Evolutionary conservation across 2,329 filamentous ascomycete species (phyloP).

Genomic region (Talaromyces sp.): DNA sequence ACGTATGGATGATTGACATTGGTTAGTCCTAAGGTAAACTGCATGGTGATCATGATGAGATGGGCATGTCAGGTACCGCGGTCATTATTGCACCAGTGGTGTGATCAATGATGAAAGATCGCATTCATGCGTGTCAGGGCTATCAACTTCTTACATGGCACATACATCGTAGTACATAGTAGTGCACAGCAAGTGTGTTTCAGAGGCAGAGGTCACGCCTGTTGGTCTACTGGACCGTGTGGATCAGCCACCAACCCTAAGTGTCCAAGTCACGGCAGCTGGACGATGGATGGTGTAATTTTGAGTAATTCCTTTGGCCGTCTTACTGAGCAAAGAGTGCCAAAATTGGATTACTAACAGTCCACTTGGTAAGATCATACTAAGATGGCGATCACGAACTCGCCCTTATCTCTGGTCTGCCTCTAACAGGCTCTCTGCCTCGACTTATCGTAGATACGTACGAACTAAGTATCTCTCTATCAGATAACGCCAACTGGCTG

Average conservation of each 20-base stretch:
- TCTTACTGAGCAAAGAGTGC: not conserved
- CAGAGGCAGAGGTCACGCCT: not conserved
- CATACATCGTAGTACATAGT: too few species aligned
- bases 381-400: not conserved
- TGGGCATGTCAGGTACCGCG: slow-evolving; percentile 7
- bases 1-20: too few species aligned
- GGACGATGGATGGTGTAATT: slow-evolving; percentile 4
- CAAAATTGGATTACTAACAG: not conserved
- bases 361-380: not conserved
- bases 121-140: not conserved
- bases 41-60: not conserved
- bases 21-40: not conserved
- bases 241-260: slow-evolving; percentile 8
- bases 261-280: not conserved
- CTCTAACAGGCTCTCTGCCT: not conserved
- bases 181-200: not conserved
- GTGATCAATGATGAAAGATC: not conserved
- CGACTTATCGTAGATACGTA: not conserved
- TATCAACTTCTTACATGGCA: too few species aligned
- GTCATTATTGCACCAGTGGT: not conserved
- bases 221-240: not conserved
- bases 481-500: slow-evolving; percentile 9
- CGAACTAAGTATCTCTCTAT: not conserved
- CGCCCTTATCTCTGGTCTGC: slow-evolving; percentile 7
- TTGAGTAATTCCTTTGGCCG: not conserved